Percentiles rank a stretch among this genome's conserved stretches.
Conservation (phyloP, 2,329 filamentous ascomycete genomes). For the Clarireedia homoeocarpa region DNA sequence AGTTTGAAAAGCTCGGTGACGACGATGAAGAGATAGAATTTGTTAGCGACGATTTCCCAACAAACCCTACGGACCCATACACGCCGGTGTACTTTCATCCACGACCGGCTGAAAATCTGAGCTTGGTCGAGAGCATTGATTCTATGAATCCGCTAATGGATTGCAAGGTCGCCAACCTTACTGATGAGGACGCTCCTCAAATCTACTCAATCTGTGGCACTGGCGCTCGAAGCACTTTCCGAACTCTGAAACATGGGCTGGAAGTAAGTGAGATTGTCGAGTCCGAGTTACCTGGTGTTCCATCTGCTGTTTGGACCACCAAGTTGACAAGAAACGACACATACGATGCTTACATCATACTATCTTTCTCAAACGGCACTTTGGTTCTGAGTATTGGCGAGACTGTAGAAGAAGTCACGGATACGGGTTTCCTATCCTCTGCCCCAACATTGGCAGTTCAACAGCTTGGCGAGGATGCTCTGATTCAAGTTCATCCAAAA, state of each 20-base stretch:
- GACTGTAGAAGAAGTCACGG: slow-evolving; percentile 89
- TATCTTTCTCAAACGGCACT: slow-evolving; percentile 85
- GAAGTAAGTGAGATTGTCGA: slow-evolving; percentile 95
- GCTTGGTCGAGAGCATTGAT: slow-evolving; percentile 74
- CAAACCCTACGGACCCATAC: slow-evolving; percentile 64
- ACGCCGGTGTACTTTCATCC: slow-evolving; percentile 80
- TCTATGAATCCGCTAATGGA: slow-evolving; percentile 88
- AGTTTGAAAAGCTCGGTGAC: slow-evolving; percentile 94
- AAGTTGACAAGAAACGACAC: slow-evolving; percentile 76
- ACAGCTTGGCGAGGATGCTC: slow-evolving; percentile 84
- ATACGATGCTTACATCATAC: slow-evolving; percentile 90
- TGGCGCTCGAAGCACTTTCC: slow-evolving; percentile 81
- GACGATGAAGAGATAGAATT: slow-evolving; percentile 89
- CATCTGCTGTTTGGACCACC: slow-evolving; percentile 90
- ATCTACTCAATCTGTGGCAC: slow-evolving; percentile 90
- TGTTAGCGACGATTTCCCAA: slow-evolving; percentile 71
- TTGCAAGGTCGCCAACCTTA: slow-evolving; percentile 85
- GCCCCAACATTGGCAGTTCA: slow-evolving; percentile 89
- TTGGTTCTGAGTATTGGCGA: slow-evolving; percentile 92
- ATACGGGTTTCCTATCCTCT: slow-evolving; percentile 84
- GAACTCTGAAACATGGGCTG: slow-evolving; percentile 85
- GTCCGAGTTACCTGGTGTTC: slow-evolving; percentile 81
- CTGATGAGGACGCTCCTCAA: slow-evolving; percentile 88
- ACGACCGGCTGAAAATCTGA: slow-evolving; percentile 71
- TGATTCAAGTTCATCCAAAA: slow-evolving; percentile 93